Base-by-base conservation (phyloP, 805 yeast genomes). In the Priceomyces castillae region DNA sequence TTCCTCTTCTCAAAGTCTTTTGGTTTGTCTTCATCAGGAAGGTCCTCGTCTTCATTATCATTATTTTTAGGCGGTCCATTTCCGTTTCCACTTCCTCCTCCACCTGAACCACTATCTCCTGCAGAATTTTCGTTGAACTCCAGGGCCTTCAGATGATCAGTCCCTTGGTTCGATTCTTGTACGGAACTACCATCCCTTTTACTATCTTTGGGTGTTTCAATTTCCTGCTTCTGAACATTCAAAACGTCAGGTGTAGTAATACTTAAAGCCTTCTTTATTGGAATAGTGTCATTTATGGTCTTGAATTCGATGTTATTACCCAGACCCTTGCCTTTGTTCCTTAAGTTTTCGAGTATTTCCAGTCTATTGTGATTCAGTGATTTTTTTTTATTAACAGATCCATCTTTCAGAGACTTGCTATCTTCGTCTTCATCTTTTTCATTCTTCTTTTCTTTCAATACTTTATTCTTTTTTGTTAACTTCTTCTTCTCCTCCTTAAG, bases 401-500 rank as follows among this genome's bases (percentile, higher is more conserved):
- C 25, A 22, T 9, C 9, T 22, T 22, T 22, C 9, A 6, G 25
- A 41, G 39, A 45, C 16, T 28, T 42, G 46, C 22, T 49, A 39
- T 18, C 43, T 17, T 42, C 26, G 17, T 51, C 45, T 9, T 30
- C 46, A 14, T 31, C 20, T 30, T 39, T 37, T 38, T 14, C 38
- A 40, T 41, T 40, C 1, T 34, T 37, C 35, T 49, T 48, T 28
- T 50, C 48, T 34, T 46, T 44, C 37, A 42, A 46, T 26, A 47
- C 39, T 41, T 57, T 52, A 25, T 54, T 49, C 43, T 57, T 51
- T 34, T 54, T 56, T 23, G 57, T 47, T 30, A 61, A 51, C 41
- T 58, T 52, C 42, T 55, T 57, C 46, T 59, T 61, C 35, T 62
- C 54, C 36, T 57, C 59, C 51, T 56, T 50, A 20, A 64, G 50